Evolutionary conservation across 1,284 basidiomycete species (phyloP).

Genomic region (Puccinia coronata): DNA sequence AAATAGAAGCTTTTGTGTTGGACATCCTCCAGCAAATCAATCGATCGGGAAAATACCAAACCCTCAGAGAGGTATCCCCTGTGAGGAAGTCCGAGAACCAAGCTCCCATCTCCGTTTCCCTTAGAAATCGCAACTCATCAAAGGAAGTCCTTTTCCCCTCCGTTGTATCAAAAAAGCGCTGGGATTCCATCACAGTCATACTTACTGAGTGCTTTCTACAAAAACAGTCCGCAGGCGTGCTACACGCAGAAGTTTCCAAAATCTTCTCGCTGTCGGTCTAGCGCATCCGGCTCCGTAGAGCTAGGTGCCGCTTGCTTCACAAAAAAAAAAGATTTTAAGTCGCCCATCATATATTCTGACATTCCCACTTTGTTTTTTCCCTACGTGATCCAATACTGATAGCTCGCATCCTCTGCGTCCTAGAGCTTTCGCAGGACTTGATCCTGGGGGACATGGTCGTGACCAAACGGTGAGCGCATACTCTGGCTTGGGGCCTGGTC

Average conservation of each 20-base stretch:
- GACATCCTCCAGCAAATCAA: conserved; percentile 21
- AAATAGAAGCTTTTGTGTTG: conserved; percentile 19
- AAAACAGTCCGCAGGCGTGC: conserved; percentile 1
- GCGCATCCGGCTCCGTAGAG: conserved; percentile 33
- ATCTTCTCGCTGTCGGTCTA: neutral
- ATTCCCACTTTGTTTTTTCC: neutral
- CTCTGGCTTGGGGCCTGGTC: neutral
- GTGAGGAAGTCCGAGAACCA: neutral
- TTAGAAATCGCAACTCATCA: neutral
- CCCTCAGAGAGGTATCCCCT: neutral
- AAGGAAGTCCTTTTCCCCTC: neutral
- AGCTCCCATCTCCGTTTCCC: neutral
- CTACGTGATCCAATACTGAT: neutral
- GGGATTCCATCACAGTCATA: neutral
- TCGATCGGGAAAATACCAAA: conserved; percentile 1
- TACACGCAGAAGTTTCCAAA: conserved; percentile 22
- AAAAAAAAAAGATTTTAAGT: neutral
- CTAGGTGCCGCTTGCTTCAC: conserved; percentile 5
- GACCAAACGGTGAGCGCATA: conserved; percentile 44
- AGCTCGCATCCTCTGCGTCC: conserved; percentile 18
- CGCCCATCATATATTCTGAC: neutral
- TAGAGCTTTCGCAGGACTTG: conserved; percentile 34
- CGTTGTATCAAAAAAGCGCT: neutral
- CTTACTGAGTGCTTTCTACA: neutral
- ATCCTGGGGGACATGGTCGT: conserved; percentile 30